These are phyloP conservation scores for Colletotrichum liaoningense DNA, from an alignment of 2,329 filamentous ascomycete genomes.

Conservation along the genomic window DNA sequence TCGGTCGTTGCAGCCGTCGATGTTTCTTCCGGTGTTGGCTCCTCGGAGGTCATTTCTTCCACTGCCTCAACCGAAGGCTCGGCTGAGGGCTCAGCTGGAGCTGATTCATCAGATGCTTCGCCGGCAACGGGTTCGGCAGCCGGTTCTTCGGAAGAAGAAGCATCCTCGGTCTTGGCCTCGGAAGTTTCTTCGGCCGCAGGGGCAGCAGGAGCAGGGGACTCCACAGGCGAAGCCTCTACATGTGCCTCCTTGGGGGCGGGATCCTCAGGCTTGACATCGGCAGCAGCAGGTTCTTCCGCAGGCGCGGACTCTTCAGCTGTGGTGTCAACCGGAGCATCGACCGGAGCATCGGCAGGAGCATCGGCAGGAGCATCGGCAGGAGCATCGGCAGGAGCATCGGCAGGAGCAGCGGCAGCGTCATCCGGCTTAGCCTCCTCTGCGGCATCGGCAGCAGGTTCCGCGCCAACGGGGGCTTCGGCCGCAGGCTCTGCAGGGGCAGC, in stretches of 20 bases:
- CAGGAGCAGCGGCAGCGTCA: no score
- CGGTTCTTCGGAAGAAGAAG: not conserved
- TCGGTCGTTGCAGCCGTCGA: not conserved
- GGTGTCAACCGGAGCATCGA: no score
- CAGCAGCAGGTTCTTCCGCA: not conserved
- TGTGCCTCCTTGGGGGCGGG: not conserved
- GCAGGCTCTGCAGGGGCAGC: not conserved
- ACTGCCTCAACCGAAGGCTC: not conserved
- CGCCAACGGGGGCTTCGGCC: not conserved
- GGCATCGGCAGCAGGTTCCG: not conserved
- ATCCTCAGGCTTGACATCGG: not conserved
- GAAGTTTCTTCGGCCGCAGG: not conserved
- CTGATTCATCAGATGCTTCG: not conserved
- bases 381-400: no score
- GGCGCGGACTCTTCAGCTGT: not conserved
- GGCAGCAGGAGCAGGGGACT: not conserved
- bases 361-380: not conserved
- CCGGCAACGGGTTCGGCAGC: not conserved
- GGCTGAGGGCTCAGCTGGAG: not conserved
- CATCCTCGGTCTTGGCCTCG: not conserved
- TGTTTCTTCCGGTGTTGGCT: not conserved
- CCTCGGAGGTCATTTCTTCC: not conserved
- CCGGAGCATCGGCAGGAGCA: no score
- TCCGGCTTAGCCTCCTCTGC: not conserved
- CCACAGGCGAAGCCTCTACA: not conserved